Evolutionary conservation across 441 rosid species (phyloP), one percentile per base, ranked within the genome.

Genomic region (Iberis amara): DNA sequence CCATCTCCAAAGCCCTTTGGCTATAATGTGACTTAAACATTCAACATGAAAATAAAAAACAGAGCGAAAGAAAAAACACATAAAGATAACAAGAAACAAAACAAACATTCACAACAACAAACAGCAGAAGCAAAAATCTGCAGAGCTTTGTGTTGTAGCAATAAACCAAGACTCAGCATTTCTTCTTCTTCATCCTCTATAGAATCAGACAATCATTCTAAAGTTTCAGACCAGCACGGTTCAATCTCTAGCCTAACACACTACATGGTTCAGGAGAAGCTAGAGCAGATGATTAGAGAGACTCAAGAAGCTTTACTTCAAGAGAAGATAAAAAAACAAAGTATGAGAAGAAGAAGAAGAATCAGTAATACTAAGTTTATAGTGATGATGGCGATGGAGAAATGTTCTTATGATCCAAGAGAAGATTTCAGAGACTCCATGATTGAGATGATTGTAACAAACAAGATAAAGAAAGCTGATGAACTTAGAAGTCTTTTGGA

Each of bases 211-310:
- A 75, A 72, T 11, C 55, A 41, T 4, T 76, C 71, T 59, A 5
- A 39, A 55, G 38, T 68, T 32, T 59, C 87, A 1, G 76, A 78
- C 35, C 73, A 68, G 23, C 64, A 78, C 24, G 64, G 77, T 4
- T 71, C 86, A 0, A 58, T 87, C 58, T 87, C 98, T n/a, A 87
- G 84, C 78, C 59, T 91, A 13, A 52, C 92, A 30, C 98, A 87
- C 53, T 86, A 83, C 55, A 78, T 87, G 94, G 95, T 90, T 55
- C 98, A 90, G 49, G 88, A 87, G 62, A 81, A 81, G 69, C 76
- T 90, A 10, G 92, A 85, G 62, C 90, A 87, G 61, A 81, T 87
- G 86, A 90, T 90, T 9, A 72, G 72, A 52, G 83, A 81, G 50
- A 74, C 73, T 70, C 76, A 77, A 59, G 66, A 66, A 66, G 62